phyloP scores from a whole-genome alignment of 2,329 filamentous ascomycete species.

The Chaetoscypha palmicola region DNA sequence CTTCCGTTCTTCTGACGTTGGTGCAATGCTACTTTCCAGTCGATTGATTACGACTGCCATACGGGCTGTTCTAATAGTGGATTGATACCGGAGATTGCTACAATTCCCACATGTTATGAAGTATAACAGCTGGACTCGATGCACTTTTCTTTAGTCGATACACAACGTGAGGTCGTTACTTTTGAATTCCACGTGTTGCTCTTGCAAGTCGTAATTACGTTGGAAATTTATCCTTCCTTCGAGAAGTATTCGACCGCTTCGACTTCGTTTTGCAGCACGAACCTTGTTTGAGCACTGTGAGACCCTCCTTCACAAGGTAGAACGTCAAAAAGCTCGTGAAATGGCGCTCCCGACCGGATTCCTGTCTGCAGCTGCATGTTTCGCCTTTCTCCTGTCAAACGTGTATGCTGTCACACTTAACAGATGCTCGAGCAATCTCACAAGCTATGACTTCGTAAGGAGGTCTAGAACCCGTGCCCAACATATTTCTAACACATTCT shows the following conservation, averaged over 20 bases:
- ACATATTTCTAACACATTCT: background rate
- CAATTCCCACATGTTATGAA: too few relatives aligned
- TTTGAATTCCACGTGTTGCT: background rate
- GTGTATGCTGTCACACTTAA: background rate
- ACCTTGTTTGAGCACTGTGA: too few relatives aligned
- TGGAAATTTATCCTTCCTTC: background rate
- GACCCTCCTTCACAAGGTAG: too few relatives aligned
- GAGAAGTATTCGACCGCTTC: background rate
- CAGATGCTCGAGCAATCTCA: constrained; percentile 2
- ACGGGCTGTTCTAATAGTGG: too few relatives aligned
- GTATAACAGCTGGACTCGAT: too few relatives aligned
- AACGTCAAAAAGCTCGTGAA: background rate
- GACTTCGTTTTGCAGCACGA: constrained; percentile 1
- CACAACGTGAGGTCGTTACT: too few relatives aligned
- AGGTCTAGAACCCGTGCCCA: background rate
- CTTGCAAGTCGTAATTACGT: background rate
- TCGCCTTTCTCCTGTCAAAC: background rate
- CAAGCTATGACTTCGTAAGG: constrained; percentile 4
- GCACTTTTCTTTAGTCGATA: too few relatives aligned
- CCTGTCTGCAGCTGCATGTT: background rate
- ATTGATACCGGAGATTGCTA: too few relatives aligned
- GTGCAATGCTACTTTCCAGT: too few relatives aligned
- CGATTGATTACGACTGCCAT: too few relatives aligned
- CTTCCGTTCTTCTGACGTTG: too few relatives aligned
- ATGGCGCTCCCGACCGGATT: background rate